A percentile compares a stretch with the other conserved stretches of the same genome.
phyloP scores from a whole-genome alignment of 2,329 filamentous ascomycete species.

The Lecanosticta acicola region DNA sequence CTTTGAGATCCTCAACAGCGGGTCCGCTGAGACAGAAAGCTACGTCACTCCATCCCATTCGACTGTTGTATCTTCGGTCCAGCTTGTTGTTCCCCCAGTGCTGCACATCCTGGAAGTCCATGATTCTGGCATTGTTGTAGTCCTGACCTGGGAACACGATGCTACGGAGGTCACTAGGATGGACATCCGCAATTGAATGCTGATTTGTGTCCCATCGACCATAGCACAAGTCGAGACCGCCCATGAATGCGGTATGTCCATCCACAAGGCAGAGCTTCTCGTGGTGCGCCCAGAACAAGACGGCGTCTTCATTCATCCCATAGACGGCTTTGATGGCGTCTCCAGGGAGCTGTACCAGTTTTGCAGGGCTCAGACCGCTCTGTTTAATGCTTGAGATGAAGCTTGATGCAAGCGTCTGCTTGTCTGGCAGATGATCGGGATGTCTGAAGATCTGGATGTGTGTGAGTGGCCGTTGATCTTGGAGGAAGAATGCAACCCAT shows the following conservation, averaged over 20 bases:
- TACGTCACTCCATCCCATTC: conserved; percentile 93
- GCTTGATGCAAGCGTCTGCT: conserved; percentile 58
- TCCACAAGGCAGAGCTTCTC: conserved; percentile 86
- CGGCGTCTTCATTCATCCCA: conserved; percentile 71
- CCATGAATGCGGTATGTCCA: conserved; percentile 79
- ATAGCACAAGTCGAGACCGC: conserved; percentile 79
- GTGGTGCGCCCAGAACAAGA: conserved; percentile 89
- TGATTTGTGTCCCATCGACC: conserved; percentile 79
- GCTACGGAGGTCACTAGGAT: conserved; percentile 68
- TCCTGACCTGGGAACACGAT: conserved; percentile 86
- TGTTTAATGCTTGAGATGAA: conserved; percentile 53
- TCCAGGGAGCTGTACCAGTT: conserved; percentile 58
- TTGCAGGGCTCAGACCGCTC: conserved; percentile 50
- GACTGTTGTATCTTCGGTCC: conserved; percentile 61
- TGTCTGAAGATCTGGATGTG: conserved; percentile 61
- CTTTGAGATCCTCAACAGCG: conserved; percentile 66
- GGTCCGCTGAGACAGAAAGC: conserved; percentile 69
- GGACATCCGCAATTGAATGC: conserved; percentile 78
- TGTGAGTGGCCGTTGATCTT: too few relatives aligned
- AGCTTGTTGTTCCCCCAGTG: conserved; percentile 84
- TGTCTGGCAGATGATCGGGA: conserved; percentile 77
- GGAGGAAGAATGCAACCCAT: too few relatives aligned
- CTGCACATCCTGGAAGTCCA: conserved; percentile 74
- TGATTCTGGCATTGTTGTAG: conserved; percentile 62
- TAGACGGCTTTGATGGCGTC: conserved; percentile 75